Conservation (phyloP, 352 stramenopile species). For the Phytophthora multivora region DNA sequence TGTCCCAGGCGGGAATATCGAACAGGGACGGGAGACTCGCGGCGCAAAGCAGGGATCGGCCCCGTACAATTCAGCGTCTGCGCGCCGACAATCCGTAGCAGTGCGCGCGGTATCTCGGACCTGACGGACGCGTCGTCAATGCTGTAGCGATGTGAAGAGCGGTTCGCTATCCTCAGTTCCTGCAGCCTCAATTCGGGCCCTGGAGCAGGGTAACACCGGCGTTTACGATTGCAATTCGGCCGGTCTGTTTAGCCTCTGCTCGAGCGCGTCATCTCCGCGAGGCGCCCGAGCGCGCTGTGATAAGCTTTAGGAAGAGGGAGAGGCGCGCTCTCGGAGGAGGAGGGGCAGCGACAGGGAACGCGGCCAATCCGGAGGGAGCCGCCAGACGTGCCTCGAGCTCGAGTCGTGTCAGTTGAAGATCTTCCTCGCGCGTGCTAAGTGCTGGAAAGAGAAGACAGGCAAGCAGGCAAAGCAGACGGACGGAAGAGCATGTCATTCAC, state of each 20-base stretch:
- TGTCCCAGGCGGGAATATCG: constrained; percentile 35
- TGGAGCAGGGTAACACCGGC: neutral
- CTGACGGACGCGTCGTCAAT: neutral
- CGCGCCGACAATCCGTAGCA: neutral
- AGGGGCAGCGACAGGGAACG: constrained; percentile 27
- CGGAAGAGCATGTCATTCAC: constrained; percentile 39
- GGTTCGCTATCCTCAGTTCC: neutral
- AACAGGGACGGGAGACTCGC: constrained; percentile 17
- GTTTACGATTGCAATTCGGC: constrained; percentile 10
- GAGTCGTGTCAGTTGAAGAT: constrained; percentile 62
- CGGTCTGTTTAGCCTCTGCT: constrained; percentile 25
- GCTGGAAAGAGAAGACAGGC: constrained; percentile 2
- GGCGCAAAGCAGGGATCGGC: constrained; percentile 19
- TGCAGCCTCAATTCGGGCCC: constrained; percentile 8
- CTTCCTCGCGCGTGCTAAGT: constrained; percentile 43
- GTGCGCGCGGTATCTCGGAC: constrained; percentile 1
- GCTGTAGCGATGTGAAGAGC: neutral
- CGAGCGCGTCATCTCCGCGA: constrained; percentile 29
- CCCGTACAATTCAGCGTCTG: constrained; percentile 1
- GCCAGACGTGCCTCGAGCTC: constrained; percentile 7
- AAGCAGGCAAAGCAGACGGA: neutral
- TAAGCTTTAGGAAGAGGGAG: constrained; percentile 19
- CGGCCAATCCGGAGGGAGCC: constrained; percentile 20
- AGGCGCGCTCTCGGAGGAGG: neutral
- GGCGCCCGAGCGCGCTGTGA: constrained; percentile 18